A percentile compares a stretch with the other conserved stretches of the same genome.
Evolutionary conservation across 2,329 filamentous ascomycete species (phyloP).

Genomic region (Xylariaceae sp.): DNA sequence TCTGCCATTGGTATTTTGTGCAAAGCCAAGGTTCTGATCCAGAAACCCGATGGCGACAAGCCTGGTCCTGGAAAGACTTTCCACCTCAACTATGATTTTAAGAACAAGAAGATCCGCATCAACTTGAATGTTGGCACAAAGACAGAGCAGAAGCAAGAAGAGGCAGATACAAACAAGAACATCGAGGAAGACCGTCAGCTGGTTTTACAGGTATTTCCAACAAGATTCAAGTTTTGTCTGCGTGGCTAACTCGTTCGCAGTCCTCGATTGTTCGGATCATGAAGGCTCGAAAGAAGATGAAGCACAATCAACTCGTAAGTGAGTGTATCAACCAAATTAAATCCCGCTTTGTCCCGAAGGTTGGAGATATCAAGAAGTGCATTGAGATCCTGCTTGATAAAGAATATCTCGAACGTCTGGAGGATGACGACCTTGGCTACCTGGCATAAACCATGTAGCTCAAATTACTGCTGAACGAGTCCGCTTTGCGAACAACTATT

Average conservation of each 20-base stretch:
- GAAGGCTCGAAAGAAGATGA: conserved; percentile 99
- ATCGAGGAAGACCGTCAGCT: conserved; percentile 98
- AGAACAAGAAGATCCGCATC: conserved; percentile 96
- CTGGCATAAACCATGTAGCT: conserved; percentile 57
- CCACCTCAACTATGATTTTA: conserved; percentile 88
- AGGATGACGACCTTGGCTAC: conserved; percentile 92
- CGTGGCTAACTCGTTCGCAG: conserved; percentile 40
- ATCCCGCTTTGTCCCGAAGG: conserved; percentile 85
- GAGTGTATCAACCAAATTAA: conserved; percentile 96
- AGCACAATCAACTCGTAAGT: conserved; percentile 88
- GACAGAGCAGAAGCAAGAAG: conserved; percentile 92
- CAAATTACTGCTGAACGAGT: too few species aligned
- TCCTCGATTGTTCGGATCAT: conserved; percentile 99
- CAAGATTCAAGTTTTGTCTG: conserved; percentile 2
- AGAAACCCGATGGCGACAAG: conserved; percentile 69
- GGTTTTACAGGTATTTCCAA: conserved; percentile 78
- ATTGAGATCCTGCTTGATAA: conserved; percentile 98
- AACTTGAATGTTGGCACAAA: conserved; percentile 95
- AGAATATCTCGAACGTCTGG: conserved; percentile 93
- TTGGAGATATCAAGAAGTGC: conserved; percentile 97
- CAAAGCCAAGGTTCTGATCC: conserved; percentile 84
- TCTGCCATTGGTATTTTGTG: conserved; percentile 80
- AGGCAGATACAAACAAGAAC: conserved; percentile 97
- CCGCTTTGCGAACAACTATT: too few species aligned
- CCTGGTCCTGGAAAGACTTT: conserved; percentile 75